Base-by-base conservation (phyloP, 768 basidiomycete species). In the Pilatotrama ljubarskyi region DNA sequence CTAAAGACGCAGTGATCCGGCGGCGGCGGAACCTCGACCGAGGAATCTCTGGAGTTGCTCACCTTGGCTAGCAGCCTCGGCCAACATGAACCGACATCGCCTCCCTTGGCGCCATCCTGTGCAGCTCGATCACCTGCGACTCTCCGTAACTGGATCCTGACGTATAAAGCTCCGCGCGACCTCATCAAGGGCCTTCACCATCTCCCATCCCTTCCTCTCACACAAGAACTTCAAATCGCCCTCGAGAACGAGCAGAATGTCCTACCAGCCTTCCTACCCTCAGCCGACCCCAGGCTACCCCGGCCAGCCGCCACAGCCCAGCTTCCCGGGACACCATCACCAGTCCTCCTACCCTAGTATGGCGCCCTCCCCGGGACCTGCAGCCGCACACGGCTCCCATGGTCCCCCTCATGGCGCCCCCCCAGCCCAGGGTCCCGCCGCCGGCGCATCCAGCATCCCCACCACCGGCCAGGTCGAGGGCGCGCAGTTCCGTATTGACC, bases 381-480 rank as follows among this genome's bases (percentile, higher is more conserved):
- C 14, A 2, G 47, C 52, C 11, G 18, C 49, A 7, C 59, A 49
- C 26, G 55, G 42, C 18, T 22, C 41, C 18, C 58, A 29, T 24
- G 35, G 29, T 32, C 5, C 29, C 29, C 29, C 4, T 32, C 29
- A 32, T 32, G 29, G 49, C 43, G 35, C 35, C 11, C 40, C 51
- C 4, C 49, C 49, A 9, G 29, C 29, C n/a, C 56, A 55, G 36
- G 24, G 54, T 14, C 25, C 37, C 10, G 47, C 37, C 10, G 47
- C 55, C 6, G 43, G 43, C 18, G 44, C 57, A 17, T 48, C 55
- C 14, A 53, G 48, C 37, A 25, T 38, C 41, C 25, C 57, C 6
- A 70, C 70, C 1, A 69, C 64, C n/a, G 70, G 71, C 14, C 41
- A 54, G 29, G 60, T 65, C 63, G 70, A 71, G 44, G 72, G 73